Percentiles rank a stretch among this genome's conserved stretches.
phyloP scores from a whole-genome alignment of 306 rosid species.

The Amphicarpaea edgeworthii region DNA sequence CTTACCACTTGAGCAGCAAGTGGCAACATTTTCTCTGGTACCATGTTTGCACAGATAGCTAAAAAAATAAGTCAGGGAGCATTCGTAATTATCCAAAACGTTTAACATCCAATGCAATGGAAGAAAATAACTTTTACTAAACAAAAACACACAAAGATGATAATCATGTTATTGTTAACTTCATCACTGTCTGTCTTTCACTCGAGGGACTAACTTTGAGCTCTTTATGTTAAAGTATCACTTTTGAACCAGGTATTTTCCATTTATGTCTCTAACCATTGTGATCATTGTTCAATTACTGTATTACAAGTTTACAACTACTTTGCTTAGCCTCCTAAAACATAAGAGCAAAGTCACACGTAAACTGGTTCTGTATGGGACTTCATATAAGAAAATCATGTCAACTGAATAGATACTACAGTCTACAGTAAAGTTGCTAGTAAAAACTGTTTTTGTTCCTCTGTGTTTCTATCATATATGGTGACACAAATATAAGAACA shows the following conservation, averaged over 20 bases:
- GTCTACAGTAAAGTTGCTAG: neutral
- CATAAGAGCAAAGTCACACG: neutral
- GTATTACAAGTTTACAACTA: neutral
- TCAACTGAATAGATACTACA: neutral
- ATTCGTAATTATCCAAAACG: slow-evolving; percentile 33
- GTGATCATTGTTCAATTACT: neutral
- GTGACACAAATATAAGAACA: slow-evolving; percentile 7
- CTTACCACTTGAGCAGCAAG: slow-evolving; percentile 92
- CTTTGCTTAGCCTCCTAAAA: neutral
- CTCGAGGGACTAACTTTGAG: slow-evolving; percentile 2
- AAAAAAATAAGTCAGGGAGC: slow-evolving; percentile 48
- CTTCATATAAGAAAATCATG: slow-evolving; percentile 23
- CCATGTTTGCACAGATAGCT: slow-evolving; percentile 88
- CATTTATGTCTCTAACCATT: neutral
- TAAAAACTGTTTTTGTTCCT: slow-evolving; percentile 23
- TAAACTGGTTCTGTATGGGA: slow-evolving; percentile 5
- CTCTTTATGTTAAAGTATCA: slow-evolving; percentile 25
- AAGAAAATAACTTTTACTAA: neutral
- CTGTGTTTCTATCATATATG: slow-evolving; percentile 1
- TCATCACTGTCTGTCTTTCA: slow-evolving; percentile 14
- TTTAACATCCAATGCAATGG: slow-evolving; percentile 5
- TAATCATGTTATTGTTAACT: slow-evolving; percentile 27
- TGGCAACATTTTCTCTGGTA: slow-evolving; percentile 83
- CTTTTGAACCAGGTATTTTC: slow-evolving; percentile 20
- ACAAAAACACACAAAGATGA: neutral